Evolutionary conservation across 345 rosid genomes (phyloP), one percentile per base, ranked within the genome.

Genomic region (Populus davidiana): DNA sequence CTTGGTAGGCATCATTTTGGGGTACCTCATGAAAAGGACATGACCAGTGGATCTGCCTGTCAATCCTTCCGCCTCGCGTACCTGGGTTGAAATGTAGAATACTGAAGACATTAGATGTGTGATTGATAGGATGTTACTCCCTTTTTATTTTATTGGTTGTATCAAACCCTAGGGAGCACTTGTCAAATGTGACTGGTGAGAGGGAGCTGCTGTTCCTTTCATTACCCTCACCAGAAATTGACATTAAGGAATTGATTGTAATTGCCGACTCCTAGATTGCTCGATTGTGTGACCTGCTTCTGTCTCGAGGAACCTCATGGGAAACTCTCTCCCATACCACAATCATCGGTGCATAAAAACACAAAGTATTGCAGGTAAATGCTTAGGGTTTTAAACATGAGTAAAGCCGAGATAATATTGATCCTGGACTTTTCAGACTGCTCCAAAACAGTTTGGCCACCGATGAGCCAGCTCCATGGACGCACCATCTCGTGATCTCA

Each of bases 1-100:
- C 76, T 78, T 91, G 80, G 29, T 93, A 50, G 92, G 97, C 68
- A 54, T 93, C 85, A 73, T 95, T 70, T 70, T 93, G 87, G 98
- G 94, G 38, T 93, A 90, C 79, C 84, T 93, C 35, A 16, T 93
- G 90, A 91, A 89, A 89, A 86, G 84, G 71, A 76, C 89, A 73
- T 92, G 85, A 91, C 71, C 36, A 12, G 47, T 65, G 44, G 70
- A 72, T 41, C 52, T 64, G 71, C 59, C 21, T 63, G 72, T 31
- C 5, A 16, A 44, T 67, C 52, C 27, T 81, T 50, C 62, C 2
- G 36, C 16, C 43, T 49, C n/a, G 44, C 65, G 71, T 65, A 68
- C 7, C 74, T 6, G 50, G 73, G 67, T 79, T 50, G 80, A 67
- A 38, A 47, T 67, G 66, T 56, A 70, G 56, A 83, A 77, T 72